A percentile compares a stretch with the other conserved stretches of the same genome.
Conservation (phyloP, 1,284 basidiomycete species). For the Cutaneotrichosporon daszewskae region DNA sequence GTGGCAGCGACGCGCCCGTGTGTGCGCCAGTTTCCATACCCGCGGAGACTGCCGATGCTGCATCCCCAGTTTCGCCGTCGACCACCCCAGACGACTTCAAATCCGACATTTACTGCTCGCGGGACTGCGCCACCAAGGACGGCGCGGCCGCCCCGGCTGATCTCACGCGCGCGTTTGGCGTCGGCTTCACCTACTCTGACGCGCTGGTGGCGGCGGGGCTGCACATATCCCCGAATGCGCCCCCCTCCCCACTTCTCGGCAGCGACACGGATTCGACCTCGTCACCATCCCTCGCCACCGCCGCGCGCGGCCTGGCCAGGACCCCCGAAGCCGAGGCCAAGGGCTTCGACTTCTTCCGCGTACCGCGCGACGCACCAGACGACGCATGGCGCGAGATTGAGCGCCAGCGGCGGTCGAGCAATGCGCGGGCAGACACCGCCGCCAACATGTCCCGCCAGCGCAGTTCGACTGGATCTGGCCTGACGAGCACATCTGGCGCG, state of each 20-base stretch:
- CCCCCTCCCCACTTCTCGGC: slow-evolving; percentile 39
- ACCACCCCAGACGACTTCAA: slow-evolving; percentile 14
- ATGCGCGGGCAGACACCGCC: slow-evolving; percentile 5
- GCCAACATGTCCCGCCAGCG: slow-evolving; percentile 16
- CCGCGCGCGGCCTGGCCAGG: neutral
- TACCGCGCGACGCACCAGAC: slow-evolving; percentile 33
- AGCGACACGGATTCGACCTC: slow-evolving; percentile 38
- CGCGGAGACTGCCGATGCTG: too few species aligned
- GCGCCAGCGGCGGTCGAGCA: slow-evolving; percentile 24
- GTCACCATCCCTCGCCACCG: slow-evolving; percentile 6
- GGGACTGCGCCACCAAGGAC: slow-evolving; percentile 29
- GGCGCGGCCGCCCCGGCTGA: slow-evolving; percentile 22
- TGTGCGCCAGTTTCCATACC: too few species aligned
- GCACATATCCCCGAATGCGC: slow-evolving; percentile 19
- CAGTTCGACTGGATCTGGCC: slow-evolving; percentile 5
- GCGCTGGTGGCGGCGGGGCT: slow-evolving; percentile 5
- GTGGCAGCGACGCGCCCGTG: too few species aligned
- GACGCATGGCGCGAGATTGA: slow-evolving; percentile 35
- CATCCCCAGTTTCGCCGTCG: neutral
- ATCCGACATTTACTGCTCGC: slow-evolving; percentile 42
- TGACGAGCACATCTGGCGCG: slow-evolving; percentile 9
- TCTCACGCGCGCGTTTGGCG: slow-evolving; percentile 27
- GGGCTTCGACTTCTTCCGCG: slow-evolving; percentile 35
- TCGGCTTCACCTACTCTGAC: slow-evolving; percentile 8
- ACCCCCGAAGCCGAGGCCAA: slow-evolving; percentile 33